Conservation (phyloP, 1,139 yeast species). For the Suzukiozyma palmioleophila region DNA sequence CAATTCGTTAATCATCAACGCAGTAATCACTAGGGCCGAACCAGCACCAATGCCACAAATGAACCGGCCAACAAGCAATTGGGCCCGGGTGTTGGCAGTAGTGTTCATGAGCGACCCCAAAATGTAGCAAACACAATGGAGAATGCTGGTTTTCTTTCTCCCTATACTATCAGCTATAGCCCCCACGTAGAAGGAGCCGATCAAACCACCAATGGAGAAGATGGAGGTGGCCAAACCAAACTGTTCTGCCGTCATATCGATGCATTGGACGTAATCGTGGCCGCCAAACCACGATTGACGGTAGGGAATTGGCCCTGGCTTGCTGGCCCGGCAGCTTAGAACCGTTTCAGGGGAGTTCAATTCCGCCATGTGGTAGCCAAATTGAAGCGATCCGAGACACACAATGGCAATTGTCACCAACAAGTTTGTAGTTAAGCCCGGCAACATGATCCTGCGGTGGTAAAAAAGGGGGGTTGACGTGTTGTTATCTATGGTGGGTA, state of each 20-base stretch:
- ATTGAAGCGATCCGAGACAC: conserved; percentile 45
- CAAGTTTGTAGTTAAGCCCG: conserved; percentile 22
- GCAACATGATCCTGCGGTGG: conserved; percentile 4
- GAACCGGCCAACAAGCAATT: conserved; percentile 65
- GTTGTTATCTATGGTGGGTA: no score
- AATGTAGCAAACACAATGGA: conserved; percentile 53
- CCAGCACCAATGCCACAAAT: conserved; percentile 87
- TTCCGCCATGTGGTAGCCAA: conserved; percentile 50
- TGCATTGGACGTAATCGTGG: conserved; percentile 41
- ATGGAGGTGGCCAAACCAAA: conserved; percentile 81
- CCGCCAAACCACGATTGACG: conserved; percentile 35
- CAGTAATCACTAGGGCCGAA: conserved; percentile 76
- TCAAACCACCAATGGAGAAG: conserved; percentile 80
- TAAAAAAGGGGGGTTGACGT: not conserved
- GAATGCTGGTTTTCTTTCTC: conserved; percentile 51
- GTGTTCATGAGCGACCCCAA: conserved; percentile 70
- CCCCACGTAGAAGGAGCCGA: conserved; percentile 76
- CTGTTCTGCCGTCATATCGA: conserved; percentile 58
- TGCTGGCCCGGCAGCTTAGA: conserved; percentile 30
- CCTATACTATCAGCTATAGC: conserved; percentile 66
- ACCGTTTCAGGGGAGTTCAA: conserved; percentile 43
- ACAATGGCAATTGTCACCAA: conserved; percentile 29
- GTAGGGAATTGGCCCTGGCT: conserved; percentile 31
- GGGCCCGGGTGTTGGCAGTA: conserved; percentile 37
- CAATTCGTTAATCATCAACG: conserved; percentile 75